A percentile compares a stretch with the other conserved stretches of the same genome.
These are phyloP conservation scores for Saitozyma podzolica DNA, from an alignment of 768 basidiomycete genomes.

Conservation along the genomic window DNA sequence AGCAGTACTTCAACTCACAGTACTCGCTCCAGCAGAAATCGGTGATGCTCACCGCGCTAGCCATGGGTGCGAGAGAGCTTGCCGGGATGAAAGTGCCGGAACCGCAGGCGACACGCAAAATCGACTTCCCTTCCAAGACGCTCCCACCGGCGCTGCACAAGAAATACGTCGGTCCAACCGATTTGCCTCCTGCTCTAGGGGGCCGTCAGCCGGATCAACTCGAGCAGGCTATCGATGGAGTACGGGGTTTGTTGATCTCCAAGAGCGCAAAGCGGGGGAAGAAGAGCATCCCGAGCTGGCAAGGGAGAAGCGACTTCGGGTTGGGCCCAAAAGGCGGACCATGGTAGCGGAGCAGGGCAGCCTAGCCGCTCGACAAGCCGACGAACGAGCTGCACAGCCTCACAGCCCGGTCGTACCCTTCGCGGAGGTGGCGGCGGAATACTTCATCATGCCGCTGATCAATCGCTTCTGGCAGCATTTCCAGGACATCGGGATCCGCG, in stretches of 20 bases:
- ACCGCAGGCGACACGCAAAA: slow-evolving; percentile 35
- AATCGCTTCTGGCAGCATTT: slow-evolving; percentile 95
- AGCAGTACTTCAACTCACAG: slow-evolving; percentile 91
- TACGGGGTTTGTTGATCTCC: slow-evolving; percentile 66
- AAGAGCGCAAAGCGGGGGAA: slow-evolving; percentile 60
- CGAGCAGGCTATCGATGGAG: slow-evolving; percentile 63
- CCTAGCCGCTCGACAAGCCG: slow-evolving; percentile 23
- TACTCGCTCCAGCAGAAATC: slow-evolving; percentile 85
- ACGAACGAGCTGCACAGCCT: not conserved
- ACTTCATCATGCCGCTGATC: slow-evolving; percentile 83
- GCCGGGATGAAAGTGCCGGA: slow-evolving; percentile 58
- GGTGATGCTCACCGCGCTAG: slow-evolving; percentile 80
- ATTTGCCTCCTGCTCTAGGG: slow-evolving; percentile 27
- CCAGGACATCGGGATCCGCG: slow-evolving; percentile 75
- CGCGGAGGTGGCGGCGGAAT: slow-evolving; percentile 73
- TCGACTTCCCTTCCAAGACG: slow-evolving; percentile 76
- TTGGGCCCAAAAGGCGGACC: slow-evolving; percentile 52
- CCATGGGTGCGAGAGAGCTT: slow-evolving; percentile 80
- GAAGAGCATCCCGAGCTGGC: slow-evolving; percentile 64
- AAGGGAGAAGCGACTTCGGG: slow-evolving; percentile 72
- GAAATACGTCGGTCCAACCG: slow-evolving; percentile 61
- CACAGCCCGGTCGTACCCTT: slow-evolving; percentile 50
- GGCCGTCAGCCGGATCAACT: slow-evolving; percentile 52
- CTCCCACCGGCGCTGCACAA: slow-evolving; percentile 72
- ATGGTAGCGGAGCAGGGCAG: slow-evolving; percentile 34